Evolutionary conservation across 192 early-diverging fungal genomes (phyloP).

Genomic region (Linnemannia zychae): DNA sequence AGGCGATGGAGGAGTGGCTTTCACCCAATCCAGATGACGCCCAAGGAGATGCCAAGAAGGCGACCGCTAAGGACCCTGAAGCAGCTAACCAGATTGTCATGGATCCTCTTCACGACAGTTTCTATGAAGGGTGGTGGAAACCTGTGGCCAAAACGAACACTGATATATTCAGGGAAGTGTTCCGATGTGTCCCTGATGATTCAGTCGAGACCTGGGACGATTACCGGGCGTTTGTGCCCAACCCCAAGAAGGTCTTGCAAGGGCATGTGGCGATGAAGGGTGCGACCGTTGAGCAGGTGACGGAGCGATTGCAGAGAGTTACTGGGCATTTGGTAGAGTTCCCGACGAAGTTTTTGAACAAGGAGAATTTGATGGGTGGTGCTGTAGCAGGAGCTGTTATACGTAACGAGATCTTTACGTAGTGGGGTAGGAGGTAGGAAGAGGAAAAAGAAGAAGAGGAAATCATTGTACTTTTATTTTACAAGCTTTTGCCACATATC

Average conservation of each 20-base stretch:
- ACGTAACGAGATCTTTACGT: conserved; percentile 71
- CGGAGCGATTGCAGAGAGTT: conserved; percentile 42
- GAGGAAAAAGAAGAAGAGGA: background rate
- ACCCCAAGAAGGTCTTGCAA: conserved; percentile 55
- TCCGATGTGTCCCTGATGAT: conserved; percentile 89
- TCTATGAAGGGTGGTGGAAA: conserved; percentile 71
- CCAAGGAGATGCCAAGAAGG: conserved; percentile 15
- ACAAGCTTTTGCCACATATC: background rate
- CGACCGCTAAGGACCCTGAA: conserved; percentile 28
- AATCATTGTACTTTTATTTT: background rate
- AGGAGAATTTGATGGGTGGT: conserved; percentile 67
- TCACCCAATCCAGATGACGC: background rate
- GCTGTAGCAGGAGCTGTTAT: conserved; percentile 62
- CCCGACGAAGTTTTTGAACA: conserved; percentile 60
- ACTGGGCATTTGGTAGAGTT: conserved; percentile 69
- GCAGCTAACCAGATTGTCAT: conserved; percentile 59
- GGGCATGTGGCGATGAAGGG: conserved; percentile 68
- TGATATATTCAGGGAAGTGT: conserved; percentile 78
- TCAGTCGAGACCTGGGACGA: conserved; percentile 67
- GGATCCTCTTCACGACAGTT: conserved; percentile 81
- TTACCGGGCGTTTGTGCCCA: conserved; percentile 62
- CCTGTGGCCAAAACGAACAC: conserved; percentile 76
- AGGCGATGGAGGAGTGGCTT: conserved; percentile 25
- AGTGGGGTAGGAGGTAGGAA: background rate
- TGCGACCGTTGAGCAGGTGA: conserved; percentile 46